Conservation (phyloP, 768 basidiomycete genomes). For the Panellus pusillus region DNA sequence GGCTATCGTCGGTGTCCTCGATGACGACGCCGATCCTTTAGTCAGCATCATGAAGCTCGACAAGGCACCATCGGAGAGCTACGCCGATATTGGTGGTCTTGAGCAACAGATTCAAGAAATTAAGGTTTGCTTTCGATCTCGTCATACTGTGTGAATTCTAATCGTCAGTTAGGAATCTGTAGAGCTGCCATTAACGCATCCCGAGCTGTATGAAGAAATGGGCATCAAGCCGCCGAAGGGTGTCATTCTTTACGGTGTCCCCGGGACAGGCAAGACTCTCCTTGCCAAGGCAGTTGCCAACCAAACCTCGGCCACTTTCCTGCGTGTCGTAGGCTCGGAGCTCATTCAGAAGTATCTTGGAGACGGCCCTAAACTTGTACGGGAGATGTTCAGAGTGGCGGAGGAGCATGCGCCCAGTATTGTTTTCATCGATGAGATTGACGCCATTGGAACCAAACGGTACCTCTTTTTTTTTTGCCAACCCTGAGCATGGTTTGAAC, state of each 20-base stretch:
- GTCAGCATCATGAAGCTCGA: conserved; percentile 99
- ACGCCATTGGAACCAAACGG: conserved; percentile 98
- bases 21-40: conserved; percentile 93
- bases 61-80: conserved; percentile 98
- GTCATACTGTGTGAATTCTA: neutral
- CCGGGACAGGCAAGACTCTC: conserved; percentile 97
- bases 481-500: neutral
- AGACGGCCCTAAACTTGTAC: conserved; percentile 96
- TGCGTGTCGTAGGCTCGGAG: conserved; percentile 96
- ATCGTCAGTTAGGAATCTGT: conserved; percentile 80
- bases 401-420: conserved; percentile 99
- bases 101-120: conserved; percentile 99
- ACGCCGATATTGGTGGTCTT: conserved; percentile 96
- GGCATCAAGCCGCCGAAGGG: conserved; percentile 99
- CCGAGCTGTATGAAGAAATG: conserved; percentile 99
- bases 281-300: conserved; percentile 98
- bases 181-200: conserved; percentile 95
- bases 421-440: conserved; percentile 99
- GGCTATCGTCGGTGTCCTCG: conserved; percentile 91
- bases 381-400: conserved; percentile 95
- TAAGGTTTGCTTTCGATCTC: conserved; percentile 55
- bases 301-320: conserved; percentile 96
- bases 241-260: conserved; percentile 97
- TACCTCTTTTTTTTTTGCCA: conserved; percentile 33
- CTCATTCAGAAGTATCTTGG: conserved; percentile 99